Evolutionary conservation across 1,284 basidiomycete genomes (phyloP).

Genomic region (Termitomyces sp.): DNA sequence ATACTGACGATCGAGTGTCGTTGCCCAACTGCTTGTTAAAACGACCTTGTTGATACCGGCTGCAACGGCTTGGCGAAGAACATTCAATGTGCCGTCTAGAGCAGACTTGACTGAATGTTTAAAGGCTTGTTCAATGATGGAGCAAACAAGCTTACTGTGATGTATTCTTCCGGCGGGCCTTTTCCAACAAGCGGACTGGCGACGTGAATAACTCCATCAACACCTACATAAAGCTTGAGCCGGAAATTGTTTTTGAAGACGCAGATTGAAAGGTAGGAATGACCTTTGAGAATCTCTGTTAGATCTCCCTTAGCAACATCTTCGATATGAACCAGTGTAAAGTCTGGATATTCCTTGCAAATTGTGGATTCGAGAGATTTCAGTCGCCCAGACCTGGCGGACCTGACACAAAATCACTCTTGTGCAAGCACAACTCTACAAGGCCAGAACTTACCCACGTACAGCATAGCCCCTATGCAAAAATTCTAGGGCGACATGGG

Average conservation of each 20-base stretch:
- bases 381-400: constrained; percentile 4
- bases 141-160: not conserved
- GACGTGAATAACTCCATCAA: constrained; percentile 12
- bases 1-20: constrained; percentile 17
- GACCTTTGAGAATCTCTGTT: constrained; percentile 13
- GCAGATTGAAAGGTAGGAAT: not conserved
- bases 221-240: not conserved
- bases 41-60: constrained; percentile 22
- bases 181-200: constrained; percentile 7
- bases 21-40: constrained; percentile 20
- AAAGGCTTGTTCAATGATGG: not conserved
- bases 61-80: constrained; percentile 21
- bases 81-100: constrained; percentile 19
- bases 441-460: constrained; percentile 5
- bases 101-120: constrained; percentile 6
- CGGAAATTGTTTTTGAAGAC: not conserved
- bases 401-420: not conserved
- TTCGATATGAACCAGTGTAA: constrained; percentile 13
- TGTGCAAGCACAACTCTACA: not conserved
- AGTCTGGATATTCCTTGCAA: constrained; percentile 2
- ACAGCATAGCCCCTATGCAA: constrained; percentile 8
- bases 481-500: constrained; percentile 11
- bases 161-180: constrained; percentile 2
- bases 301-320: constrained; percentile 15
- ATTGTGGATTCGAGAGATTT: constrained; percentile 2